Evolutionary conservation across 73 alveolate genomes (phyloP).

Genomic region (Tetrahymena malaccensis): DNA sequence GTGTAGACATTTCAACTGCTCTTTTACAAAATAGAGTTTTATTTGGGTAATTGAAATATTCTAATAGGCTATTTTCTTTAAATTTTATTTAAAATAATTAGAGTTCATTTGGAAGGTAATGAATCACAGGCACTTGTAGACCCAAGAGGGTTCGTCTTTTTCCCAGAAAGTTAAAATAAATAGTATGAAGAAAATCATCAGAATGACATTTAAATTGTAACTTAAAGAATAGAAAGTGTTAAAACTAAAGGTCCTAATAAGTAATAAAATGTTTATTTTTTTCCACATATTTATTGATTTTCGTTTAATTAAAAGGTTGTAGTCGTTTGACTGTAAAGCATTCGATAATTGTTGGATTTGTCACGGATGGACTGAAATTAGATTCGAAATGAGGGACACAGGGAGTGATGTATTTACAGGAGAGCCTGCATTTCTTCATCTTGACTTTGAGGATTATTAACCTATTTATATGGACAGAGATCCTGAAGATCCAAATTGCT

Average conservation of each 20-base stretch:
- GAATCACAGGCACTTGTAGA: not conserved
- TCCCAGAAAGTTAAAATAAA: not conserved
- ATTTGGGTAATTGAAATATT: not conserved
- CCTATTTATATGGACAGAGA: constrained; percentile 46
- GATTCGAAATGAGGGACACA: constrained; percentile 62
- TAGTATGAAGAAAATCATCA: constrained; percentile 1
- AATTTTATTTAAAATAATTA: not conserved
- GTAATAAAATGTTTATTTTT: not conserved
- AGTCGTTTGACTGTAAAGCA: not conserved
- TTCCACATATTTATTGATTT: too few species aligned
- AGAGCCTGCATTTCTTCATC: constrained; percentile 55
- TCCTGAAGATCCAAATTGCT: constrained; percentile 38
- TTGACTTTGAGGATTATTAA: constrained; percentile 66
- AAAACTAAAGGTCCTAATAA: constrained; percentile 9
- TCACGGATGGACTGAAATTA: constrained; percentile 88
- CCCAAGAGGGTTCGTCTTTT: constrained; percentile 26
- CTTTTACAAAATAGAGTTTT: not conserved
- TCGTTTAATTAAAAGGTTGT: constrained; percentile 9
- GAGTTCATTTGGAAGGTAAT: constrained; percentile 31
- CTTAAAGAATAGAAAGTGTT: not conserved
- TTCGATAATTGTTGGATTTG: constrained; percentile 88
- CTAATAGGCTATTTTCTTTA: not conserved
- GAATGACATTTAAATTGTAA: not conserved
- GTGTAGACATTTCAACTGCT: constrained; percentile 4
- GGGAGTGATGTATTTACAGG: constrained; percentile 44